Base-by-base conservation (phyloP, 768 basidiomycete species). In the Trametes meyenii region DNA sequence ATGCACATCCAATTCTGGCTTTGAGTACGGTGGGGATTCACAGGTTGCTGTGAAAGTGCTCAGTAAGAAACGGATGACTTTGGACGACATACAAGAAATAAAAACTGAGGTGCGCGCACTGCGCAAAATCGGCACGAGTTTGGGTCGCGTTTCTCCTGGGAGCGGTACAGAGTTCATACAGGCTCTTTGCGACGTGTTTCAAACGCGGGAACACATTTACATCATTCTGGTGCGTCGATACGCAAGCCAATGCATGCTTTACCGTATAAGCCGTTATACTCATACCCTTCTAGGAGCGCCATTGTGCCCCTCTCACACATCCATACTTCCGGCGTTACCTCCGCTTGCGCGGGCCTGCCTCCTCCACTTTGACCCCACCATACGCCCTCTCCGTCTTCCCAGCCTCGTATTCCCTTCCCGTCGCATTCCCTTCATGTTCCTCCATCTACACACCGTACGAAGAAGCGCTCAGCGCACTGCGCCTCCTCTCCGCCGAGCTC, bases 31-130 rank as follows among this genome's bases (percentile, higher is more conserved):
- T 0, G 26, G 10, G 1, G n/a, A 24, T 13, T 35, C 33, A 2
- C 19, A 23, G 13, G 49, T 61, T 12, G 65, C 65, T 8, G 65
- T 66, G 19, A 66, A 66, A 24, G 61, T 66, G 1, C 55, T 62
- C 14, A 6, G 33, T 8, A 66, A 66, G 51, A 51, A 42, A 7
- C 38, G 24, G 5, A 60, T 66, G 65, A 21, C 19, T 8, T 13
- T 7, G 3, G 61, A 62, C 23, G 65, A 66, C 23, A 43, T 51
- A 3, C 50, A 44, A 8, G 65, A 66, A 11, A 44, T 66, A 33
- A 58, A 56, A 21, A 51, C 35, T 3, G 65, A 66, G 26, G 44
- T 66, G 6, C 50, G 36, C 1, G 36, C 58, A 8, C 46, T 66
- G 39, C 40, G 51, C 1, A 23, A 44, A 16, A n/a, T 62, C 19